A percentile compares a stretch with the other conserved stretches of the same genome.
phyloP scores from a whole-genome alignment of 163 green algal genomes.

The Smithsoniella earleae region DNA sequence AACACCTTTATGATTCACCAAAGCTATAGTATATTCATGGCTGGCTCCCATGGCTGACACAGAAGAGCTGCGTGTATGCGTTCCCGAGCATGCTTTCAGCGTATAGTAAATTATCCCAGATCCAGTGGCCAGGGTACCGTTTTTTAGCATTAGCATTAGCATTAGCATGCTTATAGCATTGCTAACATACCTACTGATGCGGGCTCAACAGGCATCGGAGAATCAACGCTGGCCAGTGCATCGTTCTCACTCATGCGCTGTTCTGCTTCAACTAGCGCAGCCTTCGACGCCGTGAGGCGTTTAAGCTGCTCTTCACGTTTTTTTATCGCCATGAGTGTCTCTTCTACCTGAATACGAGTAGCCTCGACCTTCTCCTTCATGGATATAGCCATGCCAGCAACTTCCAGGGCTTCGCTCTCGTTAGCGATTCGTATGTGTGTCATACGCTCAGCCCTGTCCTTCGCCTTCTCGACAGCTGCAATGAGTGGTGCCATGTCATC shows the following conservation, averaged over 20 bases:
- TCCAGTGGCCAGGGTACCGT: too few relatives aligned
- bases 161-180: too few relatives aligned
- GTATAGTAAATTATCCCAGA: too few relatives aligned
- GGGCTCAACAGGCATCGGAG: neutral
- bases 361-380: slow-evolving; percentile 23
- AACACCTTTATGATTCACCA: too few relatives aligned
- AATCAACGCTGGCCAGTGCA: slow-evolving; percentile 5
- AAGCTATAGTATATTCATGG: too few relatives aligned
- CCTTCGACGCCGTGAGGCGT: neutral
- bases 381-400: slow-evolving; percentile 22
- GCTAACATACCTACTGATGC: slow-evolving; percentile 14
- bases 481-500: slow-evolving; percentile 25
- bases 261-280: neutral
- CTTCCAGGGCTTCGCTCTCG: slow-evolving; percentile 6
- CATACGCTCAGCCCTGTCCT: slow-evolving; percentile 2
- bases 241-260: neutral
- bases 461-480: neutral
- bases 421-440: slow-evolving; percentile 20
- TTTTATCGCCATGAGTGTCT: slow-evolving; percentile 11
- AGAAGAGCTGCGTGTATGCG: too few relatives aligned
- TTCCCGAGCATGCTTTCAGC: too few relatives aligned
- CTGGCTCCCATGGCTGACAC: too few relatives aligned
- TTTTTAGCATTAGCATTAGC: too few relatives aligned
- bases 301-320: slow-evolving; percentile 6
- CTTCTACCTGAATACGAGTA: neutral